Conservation (phyloP, 176 grass and related monocot genomes). For the Cymbopogon citratus region DNA sequence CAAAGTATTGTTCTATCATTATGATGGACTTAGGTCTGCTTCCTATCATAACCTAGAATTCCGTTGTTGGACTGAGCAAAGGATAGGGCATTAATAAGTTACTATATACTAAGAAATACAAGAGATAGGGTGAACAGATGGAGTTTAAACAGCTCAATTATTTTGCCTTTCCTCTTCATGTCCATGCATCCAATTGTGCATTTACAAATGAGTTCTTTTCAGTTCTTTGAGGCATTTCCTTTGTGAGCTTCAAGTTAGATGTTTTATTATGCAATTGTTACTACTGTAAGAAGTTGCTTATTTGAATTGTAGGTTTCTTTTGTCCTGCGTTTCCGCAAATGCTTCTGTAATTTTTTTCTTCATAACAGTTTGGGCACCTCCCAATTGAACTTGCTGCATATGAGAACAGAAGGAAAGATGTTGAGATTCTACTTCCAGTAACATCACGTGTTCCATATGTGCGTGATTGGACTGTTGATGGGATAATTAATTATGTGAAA, state of each 20-base stretch:
- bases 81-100: too few relatives aligned
- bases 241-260: background rate
- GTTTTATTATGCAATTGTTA: background rate
- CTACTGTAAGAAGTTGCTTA: background rate
- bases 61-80: too few relatives aligned
- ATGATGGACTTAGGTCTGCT: too few relatives aligned
- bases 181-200: background rate
- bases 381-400: slow-evolving; percentile 36
- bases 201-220: background rate
- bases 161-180: background rate
- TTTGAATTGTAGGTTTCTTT: background rate
- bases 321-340: background rate
- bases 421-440: slow-evolving; percentile 33
- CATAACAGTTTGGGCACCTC: slow-evolving; percentile 13
- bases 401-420: slow-evolving; percentile 2
- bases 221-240: background rate
- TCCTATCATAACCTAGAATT: too few relatives aligned
- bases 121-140: background rate
- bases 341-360: background rate
- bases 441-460: slow-evolving; percentile 24
- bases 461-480: slow-evolving; percentile 34
- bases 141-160: background rate
- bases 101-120: background rate
- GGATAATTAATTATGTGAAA: slow-evolving; percentile 23
- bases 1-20: too few relatives aligned